Evolutionary conservation across 2,329 filamentous ascomycete species (phyloP).

Genomic region (Venturia asperata): DNA sequence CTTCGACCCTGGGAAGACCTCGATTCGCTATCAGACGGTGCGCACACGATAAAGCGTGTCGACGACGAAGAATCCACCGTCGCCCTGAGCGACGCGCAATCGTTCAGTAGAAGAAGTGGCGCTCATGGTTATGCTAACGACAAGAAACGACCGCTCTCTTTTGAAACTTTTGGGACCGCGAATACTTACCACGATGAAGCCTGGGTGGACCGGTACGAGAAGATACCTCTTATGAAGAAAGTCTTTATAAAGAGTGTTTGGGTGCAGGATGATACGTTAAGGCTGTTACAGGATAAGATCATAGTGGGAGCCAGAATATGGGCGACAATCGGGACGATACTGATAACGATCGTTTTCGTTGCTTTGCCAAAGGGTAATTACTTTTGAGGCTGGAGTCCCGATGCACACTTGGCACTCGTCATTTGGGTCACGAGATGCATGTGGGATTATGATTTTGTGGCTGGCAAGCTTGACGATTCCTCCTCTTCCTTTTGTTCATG

Average conservation of each 20-base stretch:
- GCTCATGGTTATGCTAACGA: neutral
- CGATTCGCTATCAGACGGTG: neutral
- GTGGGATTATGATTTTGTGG: neutral
- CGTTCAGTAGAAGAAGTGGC: neutral
- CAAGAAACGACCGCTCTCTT: conserved; percentile 20
- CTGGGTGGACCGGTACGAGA: conserved; percentile 29
- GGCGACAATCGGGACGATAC: conserved; percentile 29
- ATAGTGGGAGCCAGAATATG: conserved; percentile 32
- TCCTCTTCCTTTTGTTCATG: neutral
- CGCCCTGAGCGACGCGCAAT: neutral
- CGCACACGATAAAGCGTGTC: neutral
- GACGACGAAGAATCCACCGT: conserved; percentile 21
- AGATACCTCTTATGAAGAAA: conserved; percentile 26
- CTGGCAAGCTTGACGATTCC: neutral
- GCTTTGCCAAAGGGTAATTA: conserved; percentile 22
- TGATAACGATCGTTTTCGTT: conserved; percentile 27
- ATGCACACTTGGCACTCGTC: neutral
- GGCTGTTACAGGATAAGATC: conserved; percentile 31
- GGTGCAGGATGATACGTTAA: conserved; percentile 30
- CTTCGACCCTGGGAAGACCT: conserved; percentile 37
- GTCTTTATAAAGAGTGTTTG: conserved; percentile 29
- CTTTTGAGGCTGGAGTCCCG: neutral
- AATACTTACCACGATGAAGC: conserved; percentile 31
- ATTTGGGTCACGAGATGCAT: neutral
- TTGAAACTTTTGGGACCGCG: conserved; percentile 31